Percentiles rank a stretch among this genome's conserved stretches.
Conservation (phyloP, 352 stramenopile genomes). For the Phytophthora crassamura region DNA sequence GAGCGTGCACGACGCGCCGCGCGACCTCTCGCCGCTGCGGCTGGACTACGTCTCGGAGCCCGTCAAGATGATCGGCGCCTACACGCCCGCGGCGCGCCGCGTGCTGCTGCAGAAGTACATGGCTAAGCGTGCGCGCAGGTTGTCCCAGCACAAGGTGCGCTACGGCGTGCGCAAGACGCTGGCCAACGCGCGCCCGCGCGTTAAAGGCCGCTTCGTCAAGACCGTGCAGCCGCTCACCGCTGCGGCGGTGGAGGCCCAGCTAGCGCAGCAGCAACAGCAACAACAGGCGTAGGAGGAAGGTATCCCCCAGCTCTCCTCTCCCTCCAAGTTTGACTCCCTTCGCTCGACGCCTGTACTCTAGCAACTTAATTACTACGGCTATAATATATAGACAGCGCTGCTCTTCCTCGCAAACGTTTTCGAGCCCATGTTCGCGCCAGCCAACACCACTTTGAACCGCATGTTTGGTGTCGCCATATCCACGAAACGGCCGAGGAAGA, state of each 20-base stretch:
- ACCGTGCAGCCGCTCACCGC: conserved; percentile 80
- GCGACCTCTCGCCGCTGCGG: conserved; percentile 47
- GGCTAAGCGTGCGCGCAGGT: conserved; percentile 71
- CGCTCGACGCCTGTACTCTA: conserved; percentile 35
- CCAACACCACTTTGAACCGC: not conserved
- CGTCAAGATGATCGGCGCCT: conserved; percentile 75
- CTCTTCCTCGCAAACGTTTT: conserved; percentile 4
- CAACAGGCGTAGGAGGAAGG: not conserved
- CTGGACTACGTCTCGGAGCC: conserved; percentile 45
- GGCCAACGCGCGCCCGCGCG: conserved; percentile 74
- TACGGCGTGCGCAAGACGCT: conserved; percentile 85
- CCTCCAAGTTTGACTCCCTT: not conserved
- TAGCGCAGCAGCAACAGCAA: conserved; percentile 7
- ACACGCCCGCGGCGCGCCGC: conserved; percentile 66
- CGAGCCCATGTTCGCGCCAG: not conserved
- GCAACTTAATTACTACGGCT: conserved; percentile 21
- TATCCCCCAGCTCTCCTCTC: not conserved
- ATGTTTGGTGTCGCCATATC: conserved; percentile 7
- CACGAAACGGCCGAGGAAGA: conserved; percentile 8
- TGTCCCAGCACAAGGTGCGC: conserved; percentile 80
- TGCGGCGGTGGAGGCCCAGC: conserved; percentile 53
- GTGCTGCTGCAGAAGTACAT: conserved; percentile 82
- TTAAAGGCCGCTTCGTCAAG: conserved; percentile 88
- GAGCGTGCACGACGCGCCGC: conserved; percentile 56
- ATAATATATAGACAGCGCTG: conserved; percentile 28